A percentile compares a stretch with the other conserved stretches of the same genome.
Conservation (phyloP, 202 grass and related monocot species). For the Elaeis oleifera region DNA sequence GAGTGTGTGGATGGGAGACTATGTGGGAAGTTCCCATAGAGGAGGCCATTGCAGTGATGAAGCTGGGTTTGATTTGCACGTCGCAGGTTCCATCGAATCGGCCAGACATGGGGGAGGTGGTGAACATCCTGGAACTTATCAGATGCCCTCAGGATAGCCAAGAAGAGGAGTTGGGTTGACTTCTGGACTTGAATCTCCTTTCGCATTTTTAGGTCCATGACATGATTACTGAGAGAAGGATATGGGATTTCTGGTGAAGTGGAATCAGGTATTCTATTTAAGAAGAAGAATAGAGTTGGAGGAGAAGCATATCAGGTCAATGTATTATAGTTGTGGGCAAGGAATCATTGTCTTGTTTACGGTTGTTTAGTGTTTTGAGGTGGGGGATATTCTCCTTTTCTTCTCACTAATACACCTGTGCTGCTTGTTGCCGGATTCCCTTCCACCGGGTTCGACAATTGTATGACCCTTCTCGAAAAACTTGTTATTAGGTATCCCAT, state of each 20-base stretch:
- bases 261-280: too few relatives aligned
- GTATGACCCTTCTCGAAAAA: neutral
- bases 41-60: constrained; percentile 86
- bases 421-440: neutral
- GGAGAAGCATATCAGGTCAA: neutral
- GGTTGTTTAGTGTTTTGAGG: neutral
- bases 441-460: neutral
- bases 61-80: constrained; percentile 84
- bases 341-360: neutral
- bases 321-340: neutral
- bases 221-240: too few relatives aligned
- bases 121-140: constrained; percentile 97
- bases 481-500: too few relatives aligned
- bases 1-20: constrained; percentile 82
- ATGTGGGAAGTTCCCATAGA: constrained; percentile 76
- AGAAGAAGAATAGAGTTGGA: neutral
- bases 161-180: constrained; percentile 65
- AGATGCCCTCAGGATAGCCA: constrained; percentile 93
- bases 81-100: constrained; percentile 94
- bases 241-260: too few relatives aligned
- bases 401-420: neutral
- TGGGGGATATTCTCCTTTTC: neutral
- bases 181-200: too few relatives aligned
- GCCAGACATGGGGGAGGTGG: constrained; percentile 91
- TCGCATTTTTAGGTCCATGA: too few relatives aligned